Conservation (phyloP, 768 basidiomycete species). For the Paxillus involutus region DNA sequence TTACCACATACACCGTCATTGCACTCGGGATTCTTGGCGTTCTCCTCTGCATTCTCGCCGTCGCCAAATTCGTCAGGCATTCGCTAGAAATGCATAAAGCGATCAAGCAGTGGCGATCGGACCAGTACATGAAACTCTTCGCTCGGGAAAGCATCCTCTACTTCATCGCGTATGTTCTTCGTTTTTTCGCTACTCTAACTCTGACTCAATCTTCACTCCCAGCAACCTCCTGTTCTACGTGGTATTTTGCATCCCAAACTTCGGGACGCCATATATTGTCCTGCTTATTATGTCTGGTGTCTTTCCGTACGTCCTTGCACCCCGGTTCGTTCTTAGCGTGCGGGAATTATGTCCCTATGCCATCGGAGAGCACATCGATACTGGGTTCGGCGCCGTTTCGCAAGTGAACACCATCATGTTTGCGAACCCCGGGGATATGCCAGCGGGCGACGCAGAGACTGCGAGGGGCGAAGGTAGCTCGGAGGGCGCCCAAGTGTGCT, state of each 20-base stretch:
- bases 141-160: conserved; percentile 10
- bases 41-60: too few species aligned
- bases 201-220: background rate
- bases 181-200: background rate
- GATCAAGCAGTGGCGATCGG: conserved; percentile 1
- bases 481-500: too few species aligned
- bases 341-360: conserved; percentile 6
- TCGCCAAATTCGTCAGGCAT: too few species aligned
- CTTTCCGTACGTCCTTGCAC: background rate
- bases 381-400: conserved; percentile 6
- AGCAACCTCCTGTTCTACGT: background rate
- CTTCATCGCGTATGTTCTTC: conserved; percentile 10
- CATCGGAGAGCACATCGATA: conserved; percentile 6
- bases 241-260: background rate
- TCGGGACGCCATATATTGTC: background rate
- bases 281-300: background rate
- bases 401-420: background rate
- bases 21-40: too few species aligned
- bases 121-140: conserved; percentile 3
- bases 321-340: conserved; percentile 16
- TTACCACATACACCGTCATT: conserved; percentile 11
- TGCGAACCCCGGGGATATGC: background rate
- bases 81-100: too few species aligned
- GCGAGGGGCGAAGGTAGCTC: too few species aligned
- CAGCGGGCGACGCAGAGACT: too few species aligned